Base-by-base conservation (phyloP, 2,329 filamentous ascomycete species). In the Uncinocarpus reesii region DNA sequence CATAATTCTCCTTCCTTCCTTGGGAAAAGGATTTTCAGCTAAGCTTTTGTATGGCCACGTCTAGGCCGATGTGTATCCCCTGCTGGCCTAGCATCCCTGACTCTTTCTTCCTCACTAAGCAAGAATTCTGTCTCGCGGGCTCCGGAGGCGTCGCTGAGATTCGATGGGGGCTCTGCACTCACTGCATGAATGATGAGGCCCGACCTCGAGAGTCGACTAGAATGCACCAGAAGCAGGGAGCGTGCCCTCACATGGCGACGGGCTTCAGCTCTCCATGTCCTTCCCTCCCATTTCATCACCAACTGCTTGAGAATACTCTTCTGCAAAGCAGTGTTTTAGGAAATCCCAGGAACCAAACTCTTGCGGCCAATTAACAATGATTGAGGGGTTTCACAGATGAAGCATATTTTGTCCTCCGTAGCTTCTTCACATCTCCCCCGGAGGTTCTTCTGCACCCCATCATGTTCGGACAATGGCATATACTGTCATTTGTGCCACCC, bases 1-100 rank as follows among this genome's bases (percentile, higher is more conserved):
- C 16, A 8, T 21, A 37, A 5, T 13, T 32, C n/a, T 26, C 10
- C 28, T n/a, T 24, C n/a, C 20, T 13, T n/a, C n/a, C n/a, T n/a
- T n/a, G n/a, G 20, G 7, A 8, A 29, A 10, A 16, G 34, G 34
- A 31, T 38, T 23, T 46, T 38, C 24, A 16, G 43, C 43, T 31
- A 46, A 38, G 43, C 43, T 38, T 41, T 41, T 16, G 6, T 10
- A 29, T n/a, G 23, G 38, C 38, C 31, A 15, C 15, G 29, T 44
- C 31, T 35, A 20, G 29, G 20, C 42, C 13, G 42, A 35, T 35
- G 18, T 20, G 26, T 44, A 5, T 15, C 13, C n/a, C n/a, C 3
- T n/a, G 10, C 32, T 20, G 4, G 20, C 29, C 24, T 21, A 8
- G 15, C 34, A 18, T n/a, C n/a, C n/a, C 34, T 36, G 11, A n/a